Evolutionary conservation across 2,329 filamentous ascomycete genomes (phyloP).

Genomic region (Neofusicoccum umdonicola): DNA sequence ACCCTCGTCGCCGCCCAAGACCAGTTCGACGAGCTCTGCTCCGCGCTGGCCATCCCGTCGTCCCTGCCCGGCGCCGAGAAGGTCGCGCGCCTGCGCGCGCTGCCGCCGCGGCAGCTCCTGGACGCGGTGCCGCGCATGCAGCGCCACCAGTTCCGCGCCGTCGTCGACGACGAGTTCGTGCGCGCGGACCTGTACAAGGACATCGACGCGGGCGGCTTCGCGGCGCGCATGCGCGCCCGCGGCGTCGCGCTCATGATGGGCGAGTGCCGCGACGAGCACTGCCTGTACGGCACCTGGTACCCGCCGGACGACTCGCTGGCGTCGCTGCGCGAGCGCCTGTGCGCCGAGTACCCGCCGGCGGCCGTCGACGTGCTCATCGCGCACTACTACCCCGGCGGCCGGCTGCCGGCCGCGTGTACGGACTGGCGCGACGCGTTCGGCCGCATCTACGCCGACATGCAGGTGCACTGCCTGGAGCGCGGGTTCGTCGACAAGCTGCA

Average conservation of each 20-base stretch:
- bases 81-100: conserved; percentile 43
- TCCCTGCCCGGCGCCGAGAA: conserved; percentile 43
- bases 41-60: conserved; percentile 43
- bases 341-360: conserved; percentile 51
- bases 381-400: conserved; percentile 37
- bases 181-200: conserved; percentile 42
- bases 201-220: conserved; percentile 51
- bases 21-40: conserved; percentile 54
- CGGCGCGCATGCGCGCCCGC: conserved; percentile 42
- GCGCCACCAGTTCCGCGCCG: conserved; percentile 54
- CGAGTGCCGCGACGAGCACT: conserved; percentile 55
- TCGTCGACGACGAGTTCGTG: conserved; percentile 52
- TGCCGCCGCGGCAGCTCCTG: conserved; percentile 42
- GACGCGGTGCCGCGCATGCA: conserved; percentile 40
- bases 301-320: conserved; percentile 45
- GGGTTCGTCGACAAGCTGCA: conserved; percentile 50
- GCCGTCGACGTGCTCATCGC: conserved; percentile 45
- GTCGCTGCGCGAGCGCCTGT: conserved; percentile 46
- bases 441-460: conserved; percentile 55
- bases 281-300: conserved; percentile 51
- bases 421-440: conserved; percentile 56
- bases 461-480: conserved; percentile 54
- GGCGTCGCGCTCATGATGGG: conserved; percentile 53
- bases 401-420: conserved; percentile 39
- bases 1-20: conserved; percentile 45